These are phyloP conservation scores for Russula virescens DNA, from an alignment of 768 basidiomycete species.

Conservation along the genomic window DNA sequence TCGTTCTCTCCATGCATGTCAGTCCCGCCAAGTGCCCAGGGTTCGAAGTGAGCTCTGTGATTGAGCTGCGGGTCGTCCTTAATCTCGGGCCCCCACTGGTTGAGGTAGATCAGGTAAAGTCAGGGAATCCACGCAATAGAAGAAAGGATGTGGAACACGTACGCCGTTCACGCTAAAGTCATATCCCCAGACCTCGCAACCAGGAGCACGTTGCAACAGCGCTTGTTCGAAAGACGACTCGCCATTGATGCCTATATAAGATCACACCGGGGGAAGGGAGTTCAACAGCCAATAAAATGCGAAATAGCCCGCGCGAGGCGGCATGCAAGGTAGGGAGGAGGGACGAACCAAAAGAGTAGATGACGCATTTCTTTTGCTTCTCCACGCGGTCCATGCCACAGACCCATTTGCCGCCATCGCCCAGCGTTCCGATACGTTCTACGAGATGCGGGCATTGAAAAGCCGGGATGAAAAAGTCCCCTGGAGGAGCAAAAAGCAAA, in stretches of 20 bases:
- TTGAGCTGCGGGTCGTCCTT: slow-evolving; percentile 29
- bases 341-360: slow-evolving; percentile 44
- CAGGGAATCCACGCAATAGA: neutral
- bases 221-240: slow-evolving; percentile 47
- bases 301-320: too few species aligned
- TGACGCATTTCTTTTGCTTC: slow-evolving; percentile 18
- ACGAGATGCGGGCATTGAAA: slow-evolving; percentile 46
- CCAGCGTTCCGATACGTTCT: slow-evolving; percentile 42
- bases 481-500: neutral
- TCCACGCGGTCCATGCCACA: slow-evolving; percentile 43
- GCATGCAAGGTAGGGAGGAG: neutral
- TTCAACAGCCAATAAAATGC: too few species aligned
- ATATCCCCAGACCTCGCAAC: slow-evolving; percentile 38
- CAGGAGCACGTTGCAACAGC: slow-evolving; percentile 37
- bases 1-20: slow-evolving; percentile 45
- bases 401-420: slow-evolving; percentile 51
- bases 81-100: slow-evolving; percentile 40
- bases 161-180: slow-evolving; percentile 36
- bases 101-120: neutral
- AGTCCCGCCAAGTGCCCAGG: slow-evolving; percentile 31
- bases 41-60: slow-evolving; percentile 38
- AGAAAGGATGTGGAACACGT: slow-evolving; percentile 15
- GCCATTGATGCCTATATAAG: slow-evolving; percentile 37
- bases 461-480: slow-evolving; percentile 50
- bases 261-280: too few species aligned